phyloP scores from a whole-genome alignment of 345 rosid species.

The Rubroshorea leprosula region DNA sequence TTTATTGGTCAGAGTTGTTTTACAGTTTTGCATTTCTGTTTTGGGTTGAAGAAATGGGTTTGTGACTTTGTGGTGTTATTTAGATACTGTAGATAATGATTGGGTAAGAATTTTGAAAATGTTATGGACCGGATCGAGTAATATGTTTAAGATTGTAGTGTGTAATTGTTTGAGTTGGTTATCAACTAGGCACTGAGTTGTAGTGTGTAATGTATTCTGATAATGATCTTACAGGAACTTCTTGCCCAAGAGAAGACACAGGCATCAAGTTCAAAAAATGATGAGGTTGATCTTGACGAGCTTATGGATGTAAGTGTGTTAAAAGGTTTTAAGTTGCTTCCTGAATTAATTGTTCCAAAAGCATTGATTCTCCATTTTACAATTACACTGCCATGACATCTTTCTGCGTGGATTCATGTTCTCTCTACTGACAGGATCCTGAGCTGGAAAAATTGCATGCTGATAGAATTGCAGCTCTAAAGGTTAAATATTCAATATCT shows the following conservation, averaged over 20 bases:
- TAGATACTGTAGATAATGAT: too few species aligned
- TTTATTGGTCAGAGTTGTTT: too few species aligned
- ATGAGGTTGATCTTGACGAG: constrained; percentile 87
- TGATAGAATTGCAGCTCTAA: constrained; percentile 82
- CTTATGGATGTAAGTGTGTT: constrained; percentile 82
- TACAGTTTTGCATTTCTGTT: too few species aligned
- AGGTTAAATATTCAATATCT: constrained; percentile 38
- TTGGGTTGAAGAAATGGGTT: too few species aligned
- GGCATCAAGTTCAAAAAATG: constrained; percentile 44
- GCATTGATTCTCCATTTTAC: background rate
- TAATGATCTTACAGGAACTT: constrained; percentile 47
- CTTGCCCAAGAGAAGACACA: constrained; percentile 65
- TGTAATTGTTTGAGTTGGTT: background rate
- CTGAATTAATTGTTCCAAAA: too few species aligned
- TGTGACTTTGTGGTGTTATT: too few species aligned
- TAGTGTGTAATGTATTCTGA: constrained; percentile 13
- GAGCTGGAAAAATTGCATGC: constrained; percentile 92
- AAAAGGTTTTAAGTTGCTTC: constrained; percentile 2
- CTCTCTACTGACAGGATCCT: constrained; percentile 59
- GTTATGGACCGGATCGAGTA: too few species aligned
- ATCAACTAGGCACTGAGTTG: background rate
- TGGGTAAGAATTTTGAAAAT: too few species aligned
- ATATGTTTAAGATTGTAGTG: background rate
- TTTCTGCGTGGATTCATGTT: background rate
- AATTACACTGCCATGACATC: background rate